Percentiles rank a stretch among this genome's conserved stretches.
Evolutionary conservation across 768 basidiomycete genomes (phyloP).

Genomic region (Mycena crocata): DNA sequence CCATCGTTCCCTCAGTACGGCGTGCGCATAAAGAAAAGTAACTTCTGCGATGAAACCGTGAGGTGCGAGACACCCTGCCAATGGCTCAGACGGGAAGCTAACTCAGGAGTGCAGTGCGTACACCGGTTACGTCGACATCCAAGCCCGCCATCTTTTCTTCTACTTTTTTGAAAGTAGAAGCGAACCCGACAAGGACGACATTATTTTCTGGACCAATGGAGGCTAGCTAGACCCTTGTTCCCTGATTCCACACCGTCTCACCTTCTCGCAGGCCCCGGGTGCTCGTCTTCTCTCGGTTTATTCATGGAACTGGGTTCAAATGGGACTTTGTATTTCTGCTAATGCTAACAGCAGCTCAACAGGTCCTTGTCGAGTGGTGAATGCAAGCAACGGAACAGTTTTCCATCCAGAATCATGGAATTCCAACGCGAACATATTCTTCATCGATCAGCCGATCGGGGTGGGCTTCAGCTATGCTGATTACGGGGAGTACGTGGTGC

Average conservation of each 20-base stretch:
- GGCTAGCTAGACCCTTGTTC: constrained; percentile 40
- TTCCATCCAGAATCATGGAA: constrained; percentile 63
- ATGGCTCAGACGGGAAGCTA: background rate
- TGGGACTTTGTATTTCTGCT: background rate
- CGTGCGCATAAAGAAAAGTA: constrained; percentile 50
- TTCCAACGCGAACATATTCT: constrained; percentile 59
- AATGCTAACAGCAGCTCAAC: background rate
- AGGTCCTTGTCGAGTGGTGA: constrained; percentile 60
- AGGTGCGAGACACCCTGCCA: constrained; percentile 37
- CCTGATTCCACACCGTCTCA: constrained; percentile 4
- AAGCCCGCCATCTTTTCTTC: constrained; percentile 62
- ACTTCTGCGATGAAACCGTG: constrained; percentile 51
- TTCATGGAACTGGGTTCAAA: constrained; percentile 16
- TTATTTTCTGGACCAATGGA: constrained; percentile 62
- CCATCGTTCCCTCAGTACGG: constrained; percentile 56
- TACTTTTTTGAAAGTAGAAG: constrained; percentile 68
- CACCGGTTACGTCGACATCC: constrained; percentile 62
- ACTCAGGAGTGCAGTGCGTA: constrained; percentile 45
- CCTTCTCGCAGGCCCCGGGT: constrained; percentile 8
- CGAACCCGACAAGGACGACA: constrained; percentile 55
- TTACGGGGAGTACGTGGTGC: constrained; percentile 36
- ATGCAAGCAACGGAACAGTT: constrained; percentile 49
- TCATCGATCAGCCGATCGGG: constrained; percentile 58
- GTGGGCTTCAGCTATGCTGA: constrained; percentile 62
- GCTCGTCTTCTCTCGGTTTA: constrained; percentile 4